Conservation (phyloP, 257 asterid species). For the Rauvolfia tetraphylla region DNA sequence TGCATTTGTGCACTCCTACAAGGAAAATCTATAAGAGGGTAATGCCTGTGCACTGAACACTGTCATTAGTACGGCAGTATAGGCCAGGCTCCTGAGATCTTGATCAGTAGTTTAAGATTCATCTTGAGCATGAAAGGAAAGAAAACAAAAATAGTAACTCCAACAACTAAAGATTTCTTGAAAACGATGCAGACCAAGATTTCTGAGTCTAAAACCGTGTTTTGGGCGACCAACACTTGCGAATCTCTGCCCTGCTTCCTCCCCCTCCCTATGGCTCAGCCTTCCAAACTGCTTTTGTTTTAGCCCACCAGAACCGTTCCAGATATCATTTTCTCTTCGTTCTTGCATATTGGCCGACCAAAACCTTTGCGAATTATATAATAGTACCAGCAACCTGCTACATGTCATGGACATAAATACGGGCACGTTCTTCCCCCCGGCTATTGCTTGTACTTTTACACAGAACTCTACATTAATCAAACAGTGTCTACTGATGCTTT, state of each 20-base stretch:
- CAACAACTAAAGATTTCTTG: neutral
- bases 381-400: too few relatives aligned
- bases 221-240: conserved; percentile 1
- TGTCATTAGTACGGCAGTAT: neutral
- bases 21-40: neutral
- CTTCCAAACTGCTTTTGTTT: conserved; percentile 13
- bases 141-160: neutral
- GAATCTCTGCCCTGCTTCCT: neutral
- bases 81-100: neutral
- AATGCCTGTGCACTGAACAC: neutral
- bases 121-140: neutral
- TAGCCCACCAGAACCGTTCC: conserved; percentile 24
- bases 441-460: neutral
- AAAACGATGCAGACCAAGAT: neutral
- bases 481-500: neutral
- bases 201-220: neutral
- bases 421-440: neutral
- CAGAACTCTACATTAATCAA: neutral
- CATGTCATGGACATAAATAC: neutral
- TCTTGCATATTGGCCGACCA: conserved; percentile 27
- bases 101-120: neutral
- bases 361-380: conserved; percentile 22
- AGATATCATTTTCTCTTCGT: conserved; percentile 5
- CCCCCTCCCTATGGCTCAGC: conserved; percentile 8
- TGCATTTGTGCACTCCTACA: neutral